A percentile compares a stretch with the other conserved stretches of the same genome.
phyloP scores from a whole-genome alignment of 192 early-diverging fungal species.

The Martensiomyces pterosporus region DNA sequence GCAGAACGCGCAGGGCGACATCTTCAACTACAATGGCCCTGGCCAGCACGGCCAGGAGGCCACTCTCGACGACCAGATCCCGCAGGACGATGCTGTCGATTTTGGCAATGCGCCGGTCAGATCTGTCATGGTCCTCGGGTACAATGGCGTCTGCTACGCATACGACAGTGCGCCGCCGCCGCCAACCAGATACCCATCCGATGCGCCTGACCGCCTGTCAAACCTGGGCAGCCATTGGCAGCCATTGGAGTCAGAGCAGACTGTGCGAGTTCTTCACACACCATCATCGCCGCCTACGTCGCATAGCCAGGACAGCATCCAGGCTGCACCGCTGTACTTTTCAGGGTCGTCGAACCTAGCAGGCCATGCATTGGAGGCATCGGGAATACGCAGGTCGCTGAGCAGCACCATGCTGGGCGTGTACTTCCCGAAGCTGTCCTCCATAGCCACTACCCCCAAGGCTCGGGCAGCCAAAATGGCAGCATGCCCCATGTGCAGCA shows the following conservation, averaged over 20 bases:
- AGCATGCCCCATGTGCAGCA: no score
- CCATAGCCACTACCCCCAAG: conserved; percentile 4
- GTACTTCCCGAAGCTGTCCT: conserved; percentile 25
- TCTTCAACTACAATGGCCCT: conserved; percentile 30
- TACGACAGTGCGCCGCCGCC: conserved; percentile 36
- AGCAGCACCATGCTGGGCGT: conserved; percentile 10
- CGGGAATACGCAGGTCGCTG: conserved; percentile 27
- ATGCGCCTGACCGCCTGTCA: no score
- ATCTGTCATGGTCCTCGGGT: conserved; percentile 40
- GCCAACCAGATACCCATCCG: conserved; percentile 28
- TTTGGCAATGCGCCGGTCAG: conserved; percentile 26
- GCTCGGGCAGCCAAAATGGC: conserved; percentile 6
- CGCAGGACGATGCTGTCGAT: conserved; percentile 17
- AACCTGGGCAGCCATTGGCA: no score
- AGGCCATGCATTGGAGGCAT: conserved; percentile 19
- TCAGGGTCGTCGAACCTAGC: conserved; percentile 31
- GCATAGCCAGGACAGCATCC: no score
- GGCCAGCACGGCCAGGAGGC: conserved; percentile 33
- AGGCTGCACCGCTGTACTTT: no score
- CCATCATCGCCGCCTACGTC: no score
- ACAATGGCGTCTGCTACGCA: conserved; percentile 30
- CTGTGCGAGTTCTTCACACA: no score
- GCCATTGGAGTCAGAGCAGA: no score
- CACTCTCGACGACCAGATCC: conserved; percentile 25
- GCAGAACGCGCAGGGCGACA: conserved; percentile 36